Percentiles rank a stretch among this genome's conserved stretches.
These are phyloP conservation scores for Sicyos baderoa DNA, from an alignment of 306 rosid genomes.

Conservation along the genomic window DNA sequence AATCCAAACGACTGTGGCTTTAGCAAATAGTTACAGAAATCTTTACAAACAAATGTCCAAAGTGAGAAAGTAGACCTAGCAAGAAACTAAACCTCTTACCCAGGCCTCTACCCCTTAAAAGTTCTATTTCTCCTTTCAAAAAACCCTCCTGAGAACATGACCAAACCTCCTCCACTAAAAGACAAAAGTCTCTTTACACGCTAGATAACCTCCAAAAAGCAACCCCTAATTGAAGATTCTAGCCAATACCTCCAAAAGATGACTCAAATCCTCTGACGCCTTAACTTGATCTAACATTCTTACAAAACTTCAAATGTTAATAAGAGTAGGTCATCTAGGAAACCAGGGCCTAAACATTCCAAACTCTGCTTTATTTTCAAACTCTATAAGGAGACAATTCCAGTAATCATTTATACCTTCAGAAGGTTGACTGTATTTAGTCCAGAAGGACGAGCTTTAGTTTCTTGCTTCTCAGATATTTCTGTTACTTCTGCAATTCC, in stretches of 20 bases:
- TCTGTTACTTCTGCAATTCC: conserved; percentile 65
- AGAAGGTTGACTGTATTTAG: conserved; percentile 93
- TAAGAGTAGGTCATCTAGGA: neutral
- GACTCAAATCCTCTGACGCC: neutral
- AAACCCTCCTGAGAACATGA: neutral
- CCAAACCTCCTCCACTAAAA: neutral
- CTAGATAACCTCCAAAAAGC: neutral
- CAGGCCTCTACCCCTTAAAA: neutral
- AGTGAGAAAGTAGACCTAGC: neutral
- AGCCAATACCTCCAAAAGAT: neutral
- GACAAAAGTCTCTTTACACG: neutral
- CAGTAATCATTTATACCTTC: conserved; percentile 47
- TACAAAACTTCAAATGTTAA: too few species aligned
- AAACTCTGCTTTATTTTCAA: neutral
- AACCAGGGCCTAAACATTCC: neutral
- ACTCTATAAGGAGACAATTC: conserved; percentile 8
- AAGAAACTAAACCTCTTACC: neutral
- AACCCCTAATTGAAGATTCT: neutral
- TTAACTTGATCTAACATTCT: neutral
- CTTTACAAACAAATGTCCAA: neutral
- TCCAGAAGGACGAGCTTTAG: conserved; percentile 83
- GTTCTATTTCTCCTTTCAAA: neutral
- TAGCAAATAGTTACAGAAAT: too few species aligned
- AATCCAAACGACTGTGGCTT: neutral
- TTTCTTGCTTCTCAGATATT: conserved; percentile 79